Conservation (phyloP, 768 basidiomycete species). For the Rhodotorula toruloides region DNA sequence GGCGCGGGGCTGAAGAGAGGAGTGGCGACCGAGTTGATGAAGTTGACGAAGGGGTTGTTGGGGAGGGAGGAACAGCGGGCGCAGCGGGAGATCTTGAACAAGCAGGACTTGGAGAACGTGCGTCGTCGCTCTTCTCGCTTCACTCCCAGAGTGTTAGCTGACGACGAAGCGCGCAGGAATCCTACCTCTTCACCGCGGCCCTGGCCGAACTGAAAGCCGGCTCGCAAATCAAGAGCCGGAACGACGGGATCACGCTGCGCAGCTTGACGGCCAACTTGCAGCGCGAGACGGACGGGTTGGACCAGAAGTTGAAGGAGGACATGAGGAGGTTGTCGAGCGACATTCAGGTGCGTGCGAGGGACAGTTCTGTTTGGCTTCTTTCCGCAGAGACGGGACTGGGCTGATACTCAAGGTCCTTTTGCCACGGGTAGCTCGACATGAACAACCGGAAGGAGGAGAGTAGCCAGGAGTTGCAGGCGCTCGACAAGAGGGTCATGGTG, state of each 20-base stretch:
- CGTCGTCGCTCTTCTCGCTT: slow-evolving; percentile 11
- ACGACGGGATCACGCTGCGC: slow-evolving; percentile 77
- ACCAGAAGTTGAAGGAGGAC: slow-evolving; percentile 91
- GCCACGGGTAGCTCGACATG: slow-evolving; percentile 88
- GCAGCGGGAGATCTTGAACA: slow-evolving; percentile 44
- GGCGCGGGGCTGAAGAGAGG: slow-evolving; percentile 40
- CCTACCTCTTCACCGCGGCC: slow-evolving; percentile 90
- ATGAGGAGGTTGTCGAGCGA: slow-evolving; percentile 83
- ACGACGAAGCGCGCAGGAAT: slow-evolving; percentile 59
- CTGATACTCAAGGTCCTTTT: too few species aligned
- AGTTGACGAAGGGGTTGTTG: slow-evolving; percentile 46
- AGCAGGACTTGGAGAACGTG: slow-evolving; percentile 51
- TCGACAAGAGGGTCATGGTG: slow-evolving; percentile 67
- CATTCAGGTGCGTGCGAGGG: slow-evolving; percentile 15
- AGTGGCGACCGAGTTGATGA: slow-evolving; percentile 45
- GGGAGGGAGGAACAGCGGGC: slow-evolving; percentile 43
- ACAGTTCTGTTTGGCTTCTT: too few species aligned
- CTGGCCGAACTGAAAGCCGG: slow-evolving; percentile 84
- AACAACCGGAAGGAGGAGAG: slow-evolving; percentile 89
- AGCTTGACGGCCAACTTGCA: slow-evolving; percentile 69
- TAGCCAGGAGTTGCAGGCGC: slow-evolving; percentile 71
- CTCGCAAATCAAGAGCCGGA: slow-evolving; percentile 70
- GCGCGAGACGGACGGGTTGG: slow-evolving; percentile 76
- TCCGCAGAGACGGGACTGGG: background rate
- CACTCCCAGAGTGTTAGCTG: background rate